Evolutionary conservation across 148 eudicot genomes (phyloP).

Genomic region (Silene uniflora): DNA sequence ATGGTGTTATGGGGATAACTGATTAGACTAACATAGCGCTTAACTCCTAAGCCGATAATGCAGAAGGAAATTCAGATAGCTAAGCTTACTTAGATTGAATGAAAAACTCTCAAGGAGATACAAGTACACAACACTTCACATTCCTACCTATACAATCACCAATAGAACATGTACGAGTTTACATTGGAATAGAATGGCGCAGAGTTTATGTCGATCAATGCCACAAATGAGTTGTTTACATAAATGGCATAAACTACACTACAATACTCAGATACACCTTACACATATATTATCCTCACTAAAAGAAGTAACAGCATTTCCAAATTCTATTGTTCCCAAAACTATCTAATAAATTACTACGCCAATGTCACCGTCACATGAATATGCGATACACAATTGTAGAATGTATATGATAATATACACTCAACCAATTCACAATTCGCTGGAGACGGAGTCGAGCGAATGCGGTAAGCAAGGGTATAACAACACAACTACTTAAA

Average conservation of each 20-base stretch:
- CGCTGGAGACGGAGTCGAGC: too few relatives aligned
- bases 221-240: neutral
- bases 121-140: too few relatives aligned
- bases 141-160: neutral
- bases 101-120: slow-evolving; percentile 1
- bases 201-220: neutral
- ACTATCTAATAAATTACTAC: neutral
- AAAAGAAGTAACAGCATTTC: neutral
- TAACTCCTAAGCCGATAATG: neutral
- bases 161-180: neutral
- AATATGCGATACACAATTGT: neutral
- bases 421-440: too few relatives aligned
- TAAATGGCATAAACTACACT: neutral
- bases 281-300: neutral
- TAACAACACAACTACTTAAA: neutral
- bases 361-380: neutral
- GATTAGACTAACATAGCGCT: neutral
- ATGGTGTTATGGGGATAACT: neutral
- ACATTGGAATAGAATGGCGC: neutral
- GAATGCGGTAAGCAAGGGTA: neutral
- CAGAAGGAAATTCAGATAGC: neutral
- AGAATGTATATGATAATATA: too few relatives aligned
- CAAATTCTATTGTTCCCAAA: neutral
- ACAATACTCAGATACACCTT: neutral
- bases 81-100: neutral